Evolutionary conservation across 257 asterid species (phyloP).

Genomic region (Penstemon barbatus): DNA sequence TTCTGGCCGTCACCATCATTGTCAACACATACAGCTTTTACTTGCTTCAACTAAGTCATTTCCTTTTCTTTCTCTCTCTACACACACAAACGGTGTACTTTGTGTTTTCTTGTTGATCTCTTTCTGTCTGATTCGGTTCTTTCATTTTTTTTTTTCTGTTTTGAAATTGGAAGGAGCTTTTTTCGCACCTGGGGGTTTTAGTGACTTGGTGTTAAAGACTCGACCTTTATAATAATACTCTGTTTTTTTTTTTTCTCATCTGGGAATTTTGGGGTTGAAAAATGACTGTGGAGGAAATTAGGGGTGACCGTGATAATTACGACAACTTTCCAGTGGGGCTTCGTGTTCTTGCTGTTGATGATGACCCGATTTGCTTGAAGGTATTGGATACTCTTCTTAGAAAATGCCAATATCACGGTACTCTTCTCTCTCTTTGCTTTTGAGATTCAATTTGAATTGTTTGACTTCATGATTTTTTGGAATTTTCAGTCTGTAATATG

Average conservation of each 20-base stretch:
- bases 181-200: slow-evolving; percentile 40
- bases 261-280: slow-evolving; percentile 26
- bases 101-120: slow-evolving; percentile 27
- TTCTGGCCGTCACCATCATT: slow-evolving; percentile 60
- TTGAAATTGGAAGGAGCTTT: slow-evolving; percentile 1
- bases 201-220: slow-evolving; percentile 28
- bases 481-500: slow-evolving; percentile 13
- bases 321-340: slow-evolving; percentile 59
- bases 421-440: slow-evolving; percentile 5
- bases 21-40: slow-evolving; percentile 45
- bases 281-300: slow-evolving; percentile 49
- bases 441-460: slow-evolving; percentile 5
- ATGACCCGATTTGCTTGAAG: slow-evolving; percentile 60
- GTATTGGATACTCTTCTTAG: slow-evolving; percentile 54
- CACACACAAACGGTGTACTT: slow-evolving; percentile 29
- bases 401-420: slow-evolving; percentile 70
- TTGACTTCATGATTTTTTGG: slow-evolving; percentile 6
- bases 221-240: slow-evolving; percentile 23
- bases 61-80: slow-evolving; percentile 28
- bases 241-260: slow-evolving; percentile 30
- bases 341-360: slow-evolving; percentile 74
- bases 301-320: slow-evolving; percentile 32
- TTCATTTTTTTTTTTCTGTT: neutral
- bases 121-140: slow-evolving; percentile 25
- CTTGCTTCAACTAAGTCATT: slow-evolving; percentile 29